These are phyloP conservation scores for Chrysosporium queenslandicum DNA, from an alignment of 2,329 filamentous ascomycete genomes.

Conservation along the genomic window DNA sequence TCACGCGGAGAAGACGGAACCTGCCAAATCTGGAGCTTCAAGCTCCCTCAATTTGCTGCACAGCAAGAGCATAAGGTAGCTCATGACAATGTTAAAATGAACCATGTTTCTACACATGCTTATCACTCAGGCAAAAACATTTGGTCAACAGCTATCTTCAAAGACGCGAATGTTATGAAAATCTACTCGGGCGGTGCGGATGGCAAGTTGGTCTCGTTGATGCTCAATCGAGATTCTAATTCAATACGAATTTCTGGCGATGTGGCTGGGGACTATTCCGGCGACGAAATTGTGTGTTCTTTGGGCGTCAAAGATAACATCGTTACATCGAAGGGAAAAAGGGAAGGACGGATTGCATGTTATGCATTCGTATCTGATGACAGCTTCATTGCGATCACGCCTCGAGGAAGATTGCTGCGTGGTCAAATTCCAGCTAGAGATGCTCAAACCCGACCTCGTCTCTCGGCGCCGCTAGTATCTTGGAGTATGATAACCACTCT, in stretches of 20 bases:
- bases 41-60: conserved; percentile 25
- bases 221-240: conserved; percentile 14
- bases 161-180: conserved; percentile 13
- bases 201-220: conserved; percentile 45
- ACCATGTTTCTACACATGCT: conserved; percentile 47
- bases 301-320: neutral
- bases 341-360: conserved; percentile 19
- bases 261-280: conserved; percentile 4
- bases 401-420: conserved; percentile 26
- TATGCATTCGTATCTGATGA: conserved; percentile 30
- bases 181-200: conserved; percentile 78
- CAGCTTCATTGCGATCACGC: conserved; percentile 27
- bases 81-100: conserved; percentile 30
- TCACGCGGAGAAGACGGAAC: conserved; percentile 83
- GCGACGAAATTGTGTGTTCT: neutral
- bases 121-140: conserved; percentile 82
- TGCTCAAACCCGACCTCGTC: neutral
- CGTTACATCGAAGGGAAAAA: conserved; percentile 1
- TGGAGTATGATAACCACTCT: conserved; percentile 25
- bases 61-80: conserved; percentile 20
- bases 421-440: conserved; percentile 20
- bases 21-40: conserved; percentile 59
- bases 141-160: conserved; percentile 56
- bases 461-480: conserved; percentile 14
- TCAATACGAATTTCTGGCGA: conserved; percentile 5